phyloP scores from a whole-genome alignment of 768 basidiomycete species.

The Mycena haematopus region DNA sequence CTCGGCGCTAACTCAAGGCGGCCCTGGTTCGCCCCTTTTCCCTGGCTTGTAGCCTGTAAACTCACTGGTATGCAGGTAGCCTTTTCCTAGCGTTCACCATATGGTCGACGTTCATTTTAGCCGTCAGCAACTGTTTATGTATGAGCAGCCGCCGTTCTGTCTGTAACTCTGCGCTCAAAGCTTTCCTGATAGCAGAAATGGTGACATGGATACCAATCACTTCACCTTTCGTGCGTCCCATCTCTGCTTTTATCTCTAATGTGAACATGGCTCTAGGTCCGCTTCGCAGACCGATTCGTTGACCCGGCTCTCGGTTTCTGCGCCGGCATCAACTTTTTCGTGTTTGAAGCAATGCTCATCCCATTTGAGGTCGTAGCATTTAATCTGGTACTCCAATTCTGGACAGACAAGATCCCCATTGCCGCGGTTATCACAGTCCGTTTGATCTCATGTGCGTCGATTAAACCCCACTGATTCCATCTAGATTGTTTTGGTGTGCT shows the following conservation, averaged over 20 bases:
- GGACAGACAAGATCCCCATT: slow-evolving; percentile 58
- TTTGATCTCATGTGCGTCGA: neutral
- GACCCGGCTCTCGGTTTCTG: slow-evolving; percentile 64
- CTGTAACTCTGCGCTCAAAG: slow-evolving; percentile 26
- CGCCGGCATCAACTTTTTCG: slow-evolving; percentile 64
- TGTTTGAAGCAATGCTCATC: slow-evolving; percentile 51
- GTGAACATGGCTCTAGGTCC: slow-evolving; percentile 41
- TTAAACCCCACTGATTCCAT: neutral
- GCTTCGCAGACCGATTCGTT: slow-evolving; percentile 65
- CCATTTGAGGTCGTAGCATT: slow-evolving; percentile 63
- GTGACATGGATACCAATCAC: slow-evolving; percentile 82
- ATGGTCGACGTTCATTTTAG: slow-evolving; percentile 57
- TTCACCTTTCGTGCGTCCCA: slow-evolving; percentile 66
- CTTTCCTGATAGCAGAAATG: slow-evolving; percentile 69
- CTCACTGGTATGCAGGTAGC: slow-evolving; percentile 40
- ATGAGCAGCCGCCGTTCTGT: slow-evolving; percentile 19
- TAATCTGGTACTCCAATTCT: slow-evolving; percentile 57
- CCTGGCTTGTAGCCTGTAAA: slow-evolving; percentile 7
- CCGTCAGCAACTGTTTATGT: slow-evolving; percentile 55
- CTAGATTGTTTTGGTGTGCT: slow-evolving; percentile 46
- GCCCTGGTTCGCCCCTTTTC: slow-evolving; percentile 57
- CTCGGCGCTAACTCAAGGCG: slow-evolving; percentile 60
- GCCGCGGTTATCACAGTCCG: slow-evolving; percentile 48
- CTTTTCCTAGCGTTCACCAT: slow-evolving; percentile 57
- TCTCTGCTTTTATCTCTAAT: neutral